phyloP scores from a whole-genome alignment of 495 filamentous ascomycete genomes.

The Penicillium nucicola region DNA sequence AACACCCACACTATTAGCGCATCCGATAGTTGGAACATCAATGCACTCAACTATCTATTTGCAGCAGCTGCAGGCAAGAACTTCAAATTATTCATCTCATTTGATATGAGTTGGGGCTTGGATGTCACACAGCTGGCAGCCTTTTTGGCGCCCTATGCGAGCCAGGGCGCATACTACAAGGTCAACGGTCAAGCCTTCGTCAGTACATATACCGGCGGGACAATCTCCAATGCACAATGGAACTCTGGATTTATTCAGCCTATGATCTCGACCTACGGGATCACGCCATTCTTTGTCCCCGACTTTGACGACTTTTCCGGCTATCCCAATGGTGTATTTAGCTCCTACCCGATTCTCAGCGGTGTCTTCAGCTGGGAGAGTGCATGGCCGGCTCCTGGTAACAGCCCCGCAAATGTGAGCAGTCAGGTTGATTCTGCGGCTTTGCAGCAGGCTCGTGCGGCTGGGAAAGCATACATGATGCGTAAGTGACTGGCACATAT shows the following conservation, averaged over 20 bases:
- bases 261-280: slow-evolving; percentile 2
- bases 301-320: slow-evolving; percentile 6
- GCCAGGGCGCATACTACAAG: slow-evolving; percentile 12
- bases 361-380: slow-evolving; percentile 35
- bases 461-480: slow-evolving; percentile 31
- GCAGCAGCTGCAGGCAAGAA: slow-evolving; percentile 8
- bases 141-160: slow-evolving; percentile 4
- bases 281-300: slow-evolving; percentile 19
- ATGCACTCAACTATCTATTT: slow-evolving; percentile 18
- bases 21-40: slow-evolving; percentile 7
- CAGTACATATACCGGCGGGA: slow-evolving; percentile 8
- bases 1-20: slow-evolving; percentile 18
- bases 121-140: slow-evolving; percentile 3
- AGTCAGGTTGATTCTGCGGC: slow-evolving; percentile 13
- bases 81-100: slow-evolving; percentile 30
- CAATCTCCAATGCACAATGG: slow-evolving; percentile 7
- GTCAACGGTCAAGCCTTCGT: slow-evolving; percentile 2
- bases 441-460: slow-evolving; percentile 13
- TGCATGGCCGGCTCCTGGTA: slow-evolving; percentile 24
- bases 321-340: slow-evolving; percentile 13
- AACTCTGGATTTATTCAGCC: slow-evolving; percentile 4
- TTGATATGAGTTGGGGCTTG: slow-evolving; percentile 19
- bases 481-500: slow-evolving; percentile 6
- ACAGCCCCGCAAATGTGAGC: slow-evolving; percentile 14
- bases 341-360: slow-evolving; percentile 25